phyloP scores from a whole-genome alignment of 176 grass and related monocot genomes.

The Metroxylon sagu region DNA sequence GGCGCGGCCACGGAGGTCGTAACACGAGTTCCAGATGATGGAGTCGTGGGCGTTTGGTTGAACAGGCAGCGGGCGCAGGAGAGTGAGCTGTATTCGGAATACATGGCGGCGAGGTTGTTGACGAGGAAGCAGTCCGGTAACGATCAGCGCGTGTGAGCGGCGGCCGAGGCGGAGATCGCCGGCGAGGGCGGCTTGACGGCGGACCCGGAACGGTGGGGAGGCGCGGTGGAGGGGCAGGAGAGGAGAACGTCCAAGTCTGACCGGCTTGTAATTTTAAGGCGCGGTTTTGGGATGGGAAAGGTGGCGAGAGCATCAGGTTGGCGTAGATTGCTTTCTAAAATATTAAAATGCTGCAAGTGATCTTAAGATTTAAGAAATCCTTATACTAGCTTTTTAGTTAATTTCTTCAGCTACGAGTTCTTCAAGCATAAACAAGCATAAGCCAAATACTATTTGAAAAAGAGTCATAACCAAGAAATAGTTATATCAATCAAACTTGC shows the following conservation, averaged over 20 bases:
- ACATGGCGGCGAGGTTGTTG: conserved; percentile 22
- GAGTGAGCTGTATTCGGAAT: conserved; percentile 14
- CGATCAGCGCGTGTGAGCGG: not conserved
- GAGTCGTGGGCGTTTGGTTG: conserved; percentile 7
- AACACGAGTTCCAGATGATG: conserved; percentile 17
- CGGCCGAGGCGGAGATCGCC: not conserved
- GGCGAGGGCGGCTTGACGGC: not conserved
- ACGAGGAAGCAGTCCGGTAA: conserved; percentile 15
- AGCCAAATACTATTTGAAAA: no score
- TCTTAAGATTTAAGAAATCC: no score
- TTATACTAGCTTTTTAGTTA: no score
- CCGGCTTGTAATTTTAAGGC: not conserved
- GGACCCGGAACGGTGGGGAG: not conserved
- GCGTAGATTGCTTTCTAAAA: no score
- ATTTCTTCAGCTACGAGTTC: no score
- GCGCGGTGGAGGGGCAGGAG: not conserved
- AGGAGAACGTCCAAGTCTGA: not conserved
- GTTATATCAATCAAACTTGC: no score
- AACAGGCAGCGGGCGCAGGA: conserved; percentile 11
- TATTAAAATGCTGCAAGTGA: no score
- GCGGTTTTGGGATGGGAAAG: no score
- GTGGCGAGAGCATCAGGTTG: no score
- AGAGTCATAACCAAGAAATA: no score
- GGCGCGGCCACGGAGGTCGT: not conserved
- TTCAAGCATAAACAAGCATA: no score